Evolutionary conservation across 2,329 filamentous ascomycete genomes (phyloP).

Genomic region (Ilyonectria sp.): DNA sequence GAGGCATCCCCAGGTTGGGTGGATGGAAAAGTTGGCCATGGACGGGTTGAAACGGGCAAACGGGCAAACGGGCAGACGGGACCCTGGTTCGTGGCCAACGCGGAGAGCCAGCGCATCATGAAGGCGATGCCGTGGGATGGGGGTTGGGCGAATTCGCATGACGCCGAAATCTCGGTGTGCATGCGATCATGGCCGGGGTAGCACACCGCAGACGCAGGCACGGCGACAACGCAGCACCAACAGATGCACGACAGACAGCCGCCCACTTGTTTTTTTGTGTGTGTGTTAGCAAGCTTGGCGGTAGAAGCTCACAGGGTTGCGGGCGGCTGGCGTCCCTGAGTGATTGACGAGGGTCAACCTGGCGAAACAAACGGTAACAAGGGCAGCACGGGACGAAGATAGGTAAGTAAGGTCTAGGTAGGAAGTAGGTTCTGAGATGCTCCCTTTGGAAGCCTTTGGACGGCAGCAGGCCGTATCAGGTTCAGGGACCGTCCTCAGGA

Average conservation of each 20-base stretch:
- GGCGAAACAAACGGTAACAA: conserved; percentile 1
- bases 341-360: neutral
- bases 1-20: conserved; percentile 22
- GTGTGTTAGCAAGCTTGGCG: neutral
- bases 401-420: too few species aligned
- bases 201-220: conserved; percentile 4
- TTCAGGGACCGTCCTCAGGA: conserved; percentile 24
- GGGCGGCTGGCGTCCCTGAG: neutral
- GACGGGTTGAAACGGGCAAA: neutral
- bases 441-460: conserved; percentile 4
- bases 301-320: neutral
- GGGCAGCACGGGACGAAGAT: neutral
- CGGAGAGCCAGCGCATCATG: conserved; percentile 20
- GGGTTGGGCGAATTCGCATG: conserved; percentile 17
- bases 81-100: conserved; percentile 23
- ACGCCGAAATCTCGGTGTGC: conserved; percentile 26
- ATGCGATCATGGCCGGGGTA: conserved; percentile 14
- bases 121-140: conserved; percentile 23
- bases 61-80: neutral
- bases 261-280: neutral
- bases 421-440: neutral
- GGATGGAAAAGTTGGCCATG: conserved; percentile 18
- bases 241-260: neutral
- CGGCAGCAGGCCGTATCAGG: conserved; percentile 22
- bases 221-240: neutral